Percentiles rank a stretch among this genome's conserved stretches.
phyloP scores from a whole-genome alignment of 768 basidiomycete species.

The Tricholoma matsutake region DNA sequence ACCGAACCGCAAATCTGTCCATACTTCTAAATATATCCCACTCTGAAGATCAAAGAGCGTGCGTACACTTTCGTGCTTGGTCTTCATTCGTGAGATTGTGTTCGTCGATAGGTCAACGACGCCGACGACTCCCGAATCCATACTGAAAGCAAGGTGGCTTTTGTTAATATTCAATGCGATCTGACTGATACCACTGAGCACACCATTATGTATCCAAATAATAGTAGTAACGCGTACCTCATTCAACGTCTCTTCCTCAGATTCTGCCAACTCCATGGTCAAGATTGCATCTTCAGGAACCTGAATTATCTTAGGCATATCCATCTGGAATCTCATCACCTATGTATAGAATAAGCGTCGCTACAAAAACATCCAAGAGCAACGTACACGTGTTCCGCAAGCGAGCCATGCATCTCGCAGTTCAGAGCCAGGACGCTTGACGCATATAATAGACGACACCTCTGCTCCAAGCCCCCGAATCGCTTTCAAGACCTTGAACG shows the following conservation, averaged over 20 bases:
- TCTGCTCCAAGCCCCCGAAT: constrained; percentile 54
- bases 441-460: constrained; percentile 59
- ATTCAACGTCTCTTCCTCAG: constrained; percentile 60
- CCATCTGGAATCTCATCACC: constrained; percentile 47
- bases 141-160: constrained; percentile 62
- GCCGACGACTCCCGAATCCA: constrained; percentile 69
- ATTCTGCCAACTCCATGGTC: constrained; percentile 44
- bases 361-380: background rate
- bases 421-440: constrained; percentile 37
- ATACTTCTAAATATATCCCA: constrained; percentile 2
- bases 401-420: constrained; percentile 62
- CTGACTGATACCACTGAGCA: constrained; percentile 46
- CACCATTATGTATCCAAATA: constrained; percentile 1
- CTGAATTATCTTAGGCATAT: constrained; percentile 51
- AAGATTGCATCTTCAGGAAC: constrained; percentile 45
- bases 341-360: constrained; percentile 8
- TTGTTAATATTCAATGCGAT: constrained; percentile 56
- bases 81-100: constrained; percentile 53
- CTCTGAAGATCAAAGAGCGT: background rate
- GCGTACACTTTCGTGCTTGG: constrained; percentile 60
- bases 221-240: constrained; percentile 46
- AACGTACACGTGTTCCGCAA: constrained; percentile 53
- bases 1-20: constrained; percentile 69
- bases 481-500: constrained; percentile 60
- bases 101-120: constrained; percentile 55